These are phyloP conservation scores for Chlorophyllum brunneum DNA, from an alignment of 768 basidiomycete species.

Conservation along the genomic window DNA sequence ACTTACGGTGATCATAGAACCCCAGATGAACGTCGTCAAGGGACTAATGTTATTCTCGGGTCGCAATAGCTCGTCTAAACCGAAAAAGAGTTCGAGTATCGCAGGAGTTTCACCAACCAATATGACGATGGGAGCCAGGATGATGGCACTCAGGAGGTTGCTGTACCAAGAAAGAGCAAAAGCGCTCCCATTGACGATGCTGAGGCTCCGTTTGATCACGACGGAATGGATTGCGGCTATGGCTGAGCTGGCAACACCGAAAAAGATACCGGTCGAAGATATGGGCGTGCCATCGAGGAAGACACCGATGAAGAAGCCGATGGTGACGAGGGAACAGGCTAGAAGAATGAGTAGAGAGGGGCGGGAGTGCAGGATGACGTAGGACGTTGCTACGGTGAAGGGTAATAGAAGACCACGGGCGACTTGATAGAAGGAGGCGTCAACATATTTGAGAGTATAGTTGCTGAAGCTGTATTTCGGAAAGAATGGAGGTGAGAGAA, in stretches of 20 bases:
- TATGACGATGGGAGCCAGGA: constrained; percentile 70
- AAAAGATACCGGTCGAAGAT: constrained; percentile 62
- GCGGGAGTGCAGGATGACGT: constrained; percentile 66
- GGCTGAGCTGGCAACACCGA: constrained; percentile 82
- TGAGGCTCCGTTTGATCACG: constrained; percentile 85
- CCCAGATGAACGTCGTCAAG: constrained; percentile 68
- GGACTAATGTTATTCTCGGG: constrained; percentile 40
- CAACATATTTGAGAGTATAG: constrained; percentile 89
- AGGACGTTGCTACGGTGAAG: constrained; percentile 89
- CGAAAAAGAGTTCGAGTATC: constrained; percentile 58
- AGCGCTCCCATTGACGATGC: constrained; percentile 78
- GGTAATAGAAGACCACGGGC: constrained; percentile 92
- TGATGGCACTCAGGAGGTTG: constrained; percentile 73
- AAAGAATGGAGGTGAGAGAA: neutral
- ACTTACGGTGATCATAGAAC: constrained; percentile 74
- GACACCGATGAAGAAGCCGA: constrained; percentile 90
- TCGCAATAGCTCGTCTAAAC: constrained; percentile 31
- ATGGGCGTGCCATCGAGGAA: constrained; percentile 69
- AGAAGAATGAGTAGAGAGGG: constrained; percentile 73
- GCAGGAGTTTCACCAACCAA: constrained; percentile 72
- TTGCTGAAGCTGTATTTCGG: constrained; percentile 66
- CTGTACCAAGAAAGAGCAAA: constrained; percentile 89
- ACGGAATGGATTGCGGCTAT: constrained; percentile 91
- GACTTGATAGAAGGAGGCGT: constrained; percentile 94
- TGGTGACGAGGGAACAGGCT: constrained; percentile 78